Conservation (phyloP, 345 rosid genomes). For the Turnera subulata region DNA sequence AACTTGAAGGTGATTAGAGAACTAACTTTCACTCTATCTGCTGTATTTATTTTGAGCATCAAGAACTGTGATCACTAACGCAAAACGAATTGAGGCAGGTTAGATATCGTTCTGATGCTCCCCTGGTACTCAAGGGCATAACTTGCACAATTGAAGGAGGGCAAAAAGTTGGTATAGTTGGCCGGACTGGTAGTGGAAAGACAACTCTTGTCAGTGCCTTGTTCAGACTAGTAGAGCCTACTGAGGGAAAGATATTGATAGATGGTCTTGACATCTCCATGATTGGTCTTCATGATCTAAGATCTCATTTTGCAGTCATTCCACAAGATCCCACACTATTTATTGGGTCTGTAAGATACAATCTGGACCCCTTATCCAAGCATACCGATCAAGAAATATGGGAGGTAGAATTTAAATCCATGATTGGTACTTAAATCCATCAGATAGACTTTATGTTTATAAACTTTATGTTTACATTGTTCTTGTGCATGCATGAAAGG, state of each 20-base stretch:
- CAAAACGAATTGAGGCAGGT: constrained; percentile 3
- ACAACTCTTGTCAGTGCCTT: constrained; percentile 20
- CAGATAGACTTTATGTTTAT: not conserved
- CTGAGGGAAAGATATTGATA: constrained; percentile 16
- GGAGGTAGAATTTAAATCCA: constrained; percentile 33
- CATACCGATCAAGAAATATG: constrained; percentile 41
- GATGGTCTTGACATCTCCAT: constrained; percentile 21
- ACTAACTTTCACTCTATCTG: too few species aligned
- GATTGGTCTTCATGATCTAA: constrained; percentile 27
- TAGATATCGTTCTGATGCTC: constrained; percentile 15
- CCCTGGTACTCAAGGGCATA: constrained; percentile 20
- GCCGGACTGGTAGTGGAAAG: constrained; percentile 24
- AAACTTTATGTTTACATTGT: too few species aligned
- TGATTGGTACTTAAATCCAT: not conserved
- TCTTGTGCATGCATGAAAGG: constrained; percentile 29
- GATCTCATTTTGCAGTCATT: constrained; percentile 12
- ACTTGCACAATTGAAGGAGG: constrained; percentile 22
- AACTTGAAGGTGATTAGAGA: constrained; percentile 14
- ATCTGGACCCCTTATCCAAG: constrained; percentile 23
- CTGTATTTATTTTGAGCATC: not conserved
- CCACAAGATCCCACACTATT: constrained; percentile 21
- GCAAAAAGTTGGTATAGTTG: constrained; percentile 18
- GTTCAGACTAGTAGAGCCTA: constrained; percentile 25
- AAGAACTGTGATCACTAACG: not conserved
- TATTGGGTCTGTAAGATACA: constrained; percentile 24